Conservation (phyloP, 345 rosid genomes). For the Linum trigynum region DNA sequence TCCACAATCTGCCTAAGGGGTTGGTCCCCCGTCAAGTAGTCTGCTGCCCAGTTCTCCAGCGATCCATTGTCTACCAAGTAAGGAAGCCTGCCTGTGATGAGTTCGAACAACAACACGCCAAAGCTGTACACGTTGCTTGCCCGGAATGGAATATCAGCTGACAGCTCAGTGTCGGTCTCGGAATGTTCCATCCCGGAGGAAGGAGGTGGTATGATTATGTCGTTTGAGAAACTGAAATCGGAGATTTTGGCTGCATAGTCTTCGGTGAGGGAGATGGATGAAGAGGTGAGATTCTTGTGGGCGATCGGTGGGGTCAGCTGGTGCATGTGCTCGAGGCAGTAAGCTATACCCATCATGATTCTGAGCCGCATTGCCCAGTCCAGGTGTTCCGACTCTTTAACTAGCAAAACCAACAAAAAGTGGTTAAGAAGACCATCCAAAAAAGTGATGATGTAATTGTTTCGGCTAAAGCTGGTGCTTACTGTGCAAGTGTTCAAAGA, state of each 20-base stretch:
- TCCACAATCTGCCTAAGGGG: constrained; percentile 46
- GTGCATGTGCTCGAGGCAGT: constrained; percentile 92
- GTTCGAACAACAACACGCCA: constrained; percentile 63
- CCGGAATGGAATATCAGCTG: constrained; percentile 25
- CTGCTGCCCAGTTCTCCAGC: constrained; percentile 44
- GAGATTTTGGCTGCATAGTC: constrained; percentile 91
- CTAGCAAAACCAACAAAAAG: constrained; percentile 26
- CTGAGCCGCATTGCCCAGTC: constrained; percentile 76
- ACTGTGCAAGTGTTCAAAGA: background rate
- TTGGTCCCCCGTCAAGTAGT: constrained; percentile 32
- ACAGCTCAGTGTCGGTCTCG: constrained; percentile 26
- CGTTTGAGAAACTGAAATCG: constrained; percentile 54
- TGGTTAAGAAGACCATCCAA: background rate
- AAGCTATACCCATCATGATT: constrained; percentile 76
- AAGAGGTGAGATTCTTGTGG: constrained; percentile 50
- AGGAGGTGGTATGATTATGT: constrained; percentile 10
- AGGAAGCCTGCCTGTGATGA: constrained; percentile 65
- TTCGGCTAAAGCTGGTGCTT: constrained; percentile 12
- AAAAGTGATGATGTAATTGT: background rate
- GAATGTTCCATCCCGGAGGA: constrained; percentile 35
- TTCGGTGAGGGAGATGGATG: constrained; percentile 62
- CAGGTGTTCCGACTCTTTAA: constrained; percentile 74
- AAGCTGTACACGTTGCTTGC: constrained; percentile 52
- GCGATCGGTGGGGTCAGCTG: constrained; percentile 61
- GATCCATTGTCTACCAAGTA: constrained; percentile 33